phyloP scores from a whole-genome alignment of 2,329 filamentous ascomycete species.

The Stagonosporopsis tanaceti region DNA sequence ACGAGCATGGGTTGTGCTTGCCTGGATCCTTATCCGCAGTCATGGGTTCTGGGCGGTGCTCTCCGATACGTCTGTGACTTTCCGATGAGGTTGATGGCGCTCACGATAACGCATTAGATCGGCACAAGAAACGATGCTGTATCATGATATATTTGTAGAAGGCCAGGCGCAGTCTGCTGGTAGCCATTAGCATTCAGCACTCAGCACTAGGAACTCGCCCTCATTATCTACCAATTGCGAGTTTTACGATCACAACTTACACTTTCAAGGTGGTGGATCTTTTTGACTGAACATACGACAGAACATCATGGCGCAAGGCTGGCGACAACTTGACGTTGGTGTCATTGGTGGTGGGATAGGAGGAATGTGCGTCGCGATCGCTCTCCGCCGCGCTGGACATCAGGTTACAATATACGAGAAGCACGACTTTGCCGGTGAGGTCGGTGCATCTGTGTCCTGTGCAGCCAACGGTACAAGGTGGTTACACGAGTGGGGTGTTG shows the following conservation, averaged over 20 bases:
- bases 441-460: conserved; percentile 62
- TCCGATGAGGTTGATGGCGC: conserved; percentile 12
- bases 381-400: conserved; percentile 63
- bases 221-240: background rate
- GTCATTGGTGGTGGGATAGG: conserved; percentile 64
- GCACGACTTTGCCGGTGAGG: conserved; percentile 71
- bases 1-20: background rate
- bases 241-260: background rate
- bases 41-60: background rate
- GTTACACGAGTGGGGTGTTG: conserved; percentile 73
- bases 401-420: conserved; percentile 71
- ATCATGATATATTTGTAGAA: conserved; percentile 8
- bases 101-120: conserved; percentile 12
- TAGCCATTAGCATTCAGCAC: background rate
- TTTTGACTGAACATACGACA: background rate
- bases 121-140: background rate
- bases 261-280: background rate
- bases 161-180: background rate
- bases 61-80: conserved; percentile 16
- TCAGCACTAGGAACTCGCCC: background rate
- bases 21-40: conserved; percentile 5
- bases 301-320: conserved; percentile 20
- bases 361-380: conserved; percentile 60
- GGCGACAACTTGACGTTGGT: conserved; percentile 45
- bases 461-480: conserved; percentile 75